A percentile compares a stretch with the other conserved stretches of the same genome.
Conservation (phyloP, 2,329 filamentous ascomycete genomes). For the Colletotrichum abscissum region DNA sequence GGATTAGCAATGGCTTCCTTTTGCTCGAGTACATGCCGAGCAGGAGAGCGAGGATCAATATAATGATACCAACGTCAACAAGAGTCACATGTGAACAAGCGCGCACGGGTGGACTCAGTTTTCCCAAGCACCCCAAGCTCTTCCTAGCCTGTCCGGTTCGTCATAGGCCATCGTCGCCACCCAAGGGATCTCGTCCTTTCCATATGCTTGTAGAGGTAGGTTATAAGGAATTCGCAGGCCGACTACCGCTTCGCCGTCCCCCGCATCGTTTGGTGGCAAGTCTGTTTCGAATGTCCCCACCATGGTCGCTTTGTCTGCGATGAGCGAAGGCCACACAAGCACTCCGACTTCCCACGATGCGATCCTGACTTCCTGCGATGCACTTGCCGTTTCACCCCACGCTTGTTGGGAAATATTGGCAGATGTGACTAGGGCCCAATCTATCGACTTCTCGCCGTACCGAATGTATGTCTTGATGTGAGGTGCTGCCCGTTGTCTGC, state of each 20-base stretch:
- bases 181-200: constrained; percentile 76
- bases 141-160: constrained; percentile 71
- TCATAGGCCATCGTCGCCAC: constrained; percentile 71
- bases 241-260: constrained; percentile 56
- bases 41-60: constrained; percentile 25
- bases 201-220: constrained; percentile 77
- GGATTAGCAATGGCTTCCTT: not conserved
- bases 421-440: constrained; percentile 90
- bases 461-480: constrained; percentile 92
- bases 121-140: constrained; percentile 45
- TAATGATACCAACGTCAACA: constrained; percentile 28
- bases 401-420: constrained; percentile 93
- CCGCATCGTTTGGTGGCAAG: constrained; percentile 50
- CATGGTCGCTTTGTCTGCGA: constrained; percentile 67
- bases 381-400: constrained; percentile 76
- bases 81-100: not conserved
- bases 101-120: not conserved
- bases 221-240: constrained; percentile 87
- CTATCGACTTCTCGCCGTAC: constrained; percentile 68
- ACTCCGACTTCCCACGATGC: constrained; percentile 89
- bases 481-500: constrained; percentile 78
- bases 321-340: constrained; percentile 79
- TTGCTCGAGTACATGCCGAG: not conserved
- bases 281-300: constrained; percentile 75
- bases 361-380: constrained; percentile 72